Evolutionary conservation across 495 filamentous ascomycete genomes (phyloP), one percentile per base, ranked within the genome.

Genomic region (Achaetomiella virescens): DNA sequence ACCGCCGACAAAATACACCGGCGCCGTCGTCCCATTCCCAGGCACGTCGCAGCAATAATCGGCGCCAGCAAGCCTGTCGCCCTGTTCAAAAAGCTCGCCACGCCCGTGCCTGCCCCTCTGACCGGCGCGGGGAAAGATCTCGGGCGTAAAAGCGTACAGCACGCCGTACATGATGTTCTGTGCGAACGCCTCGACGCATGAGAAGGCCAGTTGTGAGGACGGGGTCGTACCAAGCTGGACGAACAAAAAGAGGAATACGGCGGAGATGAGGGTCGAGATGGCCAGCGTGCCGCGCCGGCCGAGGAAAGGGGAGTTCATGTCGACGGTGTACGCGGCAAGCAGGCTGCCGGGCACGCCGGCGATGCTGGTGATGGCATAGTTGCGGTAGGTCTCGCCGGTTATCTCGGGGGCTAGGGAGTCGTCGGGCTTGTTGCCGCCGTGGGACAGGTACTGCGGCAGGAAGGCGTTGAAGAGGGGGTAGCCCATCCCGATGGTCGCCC

Each of bases 101-200:
- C 72, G 0, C 88, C 89, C 48, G 87, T 91, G 0, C 87, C 89
- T 0, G 88, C 90, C 2, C 88, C 89, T 11, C 89, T 75, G 54
- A 90, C 82, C 52, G 87, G 87, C 0, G 89, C 87, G 2, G 87
- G 81, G 64, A 92, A 91, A 33, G n/a, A 92, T 83, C 69, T 92
- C 89, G 3, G 89, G 88, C 1, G 89, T 92, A 60, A 90, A 95
- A 0, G 85, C 83, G 61, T 92, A 95, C 4, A 95, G 74, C 20
- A 91, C 88, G n/a, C 88, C 88, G 63, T 91, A 92, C 84, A 92
- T 89, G 59, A 90, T 81, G 54, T 87, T 90, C 59, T 81, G 81
- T 59, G 82, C 78, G 72, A 93, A 87, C 21, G 81, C 85, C 65
- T 86, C 88, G 12, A 86, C 81, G 60, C 86, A 90, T 52, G 85